These are phyloP conservation scores for Boletus bicolor DNA, from an alignment of 768 basidiomycete genomes.

Conservation along the genomic window DNA sequence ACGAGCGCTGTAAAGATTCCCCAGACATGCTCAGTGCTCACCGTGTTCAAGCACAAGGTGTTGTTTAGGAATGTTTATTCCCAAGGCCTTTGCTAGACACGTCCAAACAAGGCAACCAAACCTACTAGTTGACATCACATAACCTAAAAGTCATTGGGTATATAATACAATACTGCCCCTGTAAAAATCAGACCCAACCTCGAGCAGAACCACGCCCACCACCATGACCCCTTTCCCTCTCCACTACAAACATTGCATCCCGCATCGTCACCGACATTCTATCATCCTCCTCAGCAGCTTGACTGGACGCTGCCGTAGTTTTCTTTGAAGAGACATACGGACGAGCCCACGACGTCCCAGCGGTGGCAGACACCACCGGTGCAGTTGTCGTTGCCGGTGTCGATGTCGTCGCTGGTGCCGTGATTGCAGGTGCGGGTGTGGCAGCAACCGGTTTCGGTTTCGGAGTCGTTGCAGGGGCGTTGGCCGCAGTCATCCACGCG, in stretches of 20 bases:
- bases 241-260: constrained; percentile 84
- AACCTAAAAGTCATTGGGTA: background rate
- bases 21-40: constrained; percentile 34
- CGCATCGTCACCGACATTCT: constrained; percentile 62
- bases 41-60: constrained; percentile 5
- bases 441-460: constrained; percentile 36
- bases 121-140: background rate
- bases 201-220: constrained; percentile 74
- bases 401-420: constrained; percentile 25
- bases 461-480: constrained; percentile 39
- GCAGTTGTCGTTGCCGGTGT: constrained; percentile 32
- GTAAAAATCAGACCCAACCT: constrained; percentile 50
- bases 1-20: constrained; percentile 58
- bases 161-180: background rate
- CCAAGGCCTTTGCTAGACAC: constrained; percentile 23
- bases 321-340: constrained; percentile 63
- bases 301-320: constrained; percentile 27
- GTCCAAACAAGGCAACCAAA: constrained; percentile 5
- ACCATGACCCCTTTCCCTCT: constrained; percentile 80
- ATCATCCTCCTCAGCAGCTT: constrained; percentile 52
- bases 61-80: constrained; percentile 27
- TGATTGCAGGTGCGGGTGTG: constrained; percentile 30
- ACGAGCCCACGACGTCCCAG: constrained; percentile 49
- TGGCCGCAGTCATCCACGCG: constrained; percentile 81
- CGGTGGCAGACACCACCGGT: constrained; percentile 28